phyloP scores from a whole-genome alignment of 2,329 filamentous ascomycete species.

The Diaporthe sp. region DNA sequence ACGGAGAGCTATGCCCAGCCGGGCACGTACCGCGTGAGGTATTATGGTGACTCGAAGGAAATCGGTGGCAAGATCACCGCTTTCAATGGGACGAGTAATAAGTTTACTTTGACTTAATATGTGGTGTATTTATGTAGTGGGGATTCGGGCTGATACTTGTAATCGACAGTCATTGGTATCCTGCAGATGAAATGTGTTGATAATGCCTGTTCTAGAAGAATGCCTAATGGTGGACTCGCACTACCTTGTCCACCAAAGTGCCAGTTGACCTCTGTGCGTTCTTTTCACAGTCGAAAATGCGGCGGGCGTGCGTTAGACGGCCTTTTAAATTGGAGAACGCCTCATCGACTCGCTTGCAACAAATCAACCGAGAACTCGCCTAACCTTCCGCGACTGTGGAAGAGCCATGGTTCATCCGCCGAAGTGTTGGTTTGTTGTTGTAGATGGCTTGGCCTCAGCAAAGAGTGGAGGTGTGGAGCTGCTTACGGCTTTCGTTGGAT shows the following conservation, averaged over 20 bases:
- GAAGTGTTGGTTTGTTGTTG: neutral
- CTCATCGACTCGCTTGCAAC: too few relatives aligned
- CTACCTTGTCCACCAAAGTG: neutral
- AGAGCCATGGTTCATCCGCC: neutral
- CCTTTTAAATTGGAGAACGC: neutral
- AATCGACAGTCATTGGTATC: neutral
- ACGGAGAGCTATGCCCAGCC: slow-evolving; percentile 66
- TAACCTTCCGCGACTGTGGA: neutral
- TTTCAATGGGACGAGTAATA: slow-evolving; percentile 59
- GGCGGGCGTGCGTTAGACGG: neutral
- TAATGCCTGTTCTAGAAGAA: neutral
- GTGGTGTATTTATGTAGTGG: neutral
- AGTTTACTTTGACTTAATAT: slow-evolving; percentile 41
- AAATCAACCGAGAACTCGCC: too few relatives aligned
- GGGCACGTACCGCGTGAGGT: slow-evolving; percentile 80
- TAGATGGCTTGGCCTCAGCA: neutral
- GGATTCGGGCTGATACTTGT: too few relatives aligned
- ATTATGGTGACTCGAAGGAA: slow-evolving; percentile 83
- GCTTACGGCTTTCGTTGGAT: neutral
- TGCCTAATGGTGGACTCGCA: neutral
- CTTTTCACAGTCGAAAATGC: neutral
- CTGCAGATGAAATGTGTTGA: neutral
- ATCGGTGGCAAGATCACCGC: slow-evolving; percentile 69
- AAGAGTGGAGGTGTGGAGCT: neutral
- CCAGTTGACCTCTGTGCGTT: too few relatives aligned